Evolutionary conservation across 257 asterid genomes (phyloP), one percentile per base, ranked within the genome.

Genomic region (Scutellaria barbata): DNA sequence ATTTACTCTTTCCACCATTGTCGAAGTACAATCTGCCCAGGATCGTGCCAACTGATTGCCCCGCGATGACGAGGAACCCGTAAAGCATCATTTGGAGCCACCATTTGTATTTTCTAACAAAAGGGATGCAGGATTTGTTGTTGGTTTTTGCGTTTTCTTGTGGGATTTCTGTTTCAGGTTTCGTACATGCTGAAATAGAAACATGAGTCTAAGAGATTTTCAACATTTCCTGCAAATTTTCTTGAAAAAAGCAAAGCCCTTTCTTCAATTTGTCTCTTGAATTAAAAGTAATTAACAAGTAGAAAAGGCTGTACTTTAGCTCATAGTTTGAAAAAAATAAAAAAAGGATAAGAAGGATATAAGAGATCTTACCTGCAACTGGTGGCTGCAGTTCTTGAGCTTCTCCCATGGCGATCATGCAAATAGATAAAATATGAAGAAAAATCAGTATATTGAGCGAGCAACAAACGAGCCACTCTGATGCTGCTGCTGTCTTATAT

Each of bases 1-100:
- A 90, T 52, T 76, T 69, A 60, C 96, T 90, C 2, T 85, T 75
- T 58, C 96, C 98, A 8, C 98, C 96, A 18, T 86, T 83, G 53
- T 84, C 77, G 79, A 85, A 92, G 68, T 92, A 92, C 8, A 85
- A n/a, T 53, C 92, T 59, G 62, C 91, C 95, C 67, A 92, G 53
- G 12, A 92, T 72, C 3, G 84, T 75, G 59, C 90, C 96, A 0
- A 62, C 74, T 1, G 89, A 13, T 56, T 86, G 96, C 13, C 96
- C 87, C 48, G 84, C 77, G 7, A 90, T 71, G 56, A 86, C 78
- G 62, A 88, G 71, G 14, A 80, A 12, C 0, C 86, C 42, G 63
- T 81, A 90, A 22, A 84, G 10, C 5, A 68, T 33, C 80, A 88
- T 77, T 46, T 82, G 79, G 10, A 87, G 43, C 95, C 98, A 89